phyloP scores from a whole-genome alignment of 306 rosid genomes.

The Chamaecrista fasciculata region DNA sequence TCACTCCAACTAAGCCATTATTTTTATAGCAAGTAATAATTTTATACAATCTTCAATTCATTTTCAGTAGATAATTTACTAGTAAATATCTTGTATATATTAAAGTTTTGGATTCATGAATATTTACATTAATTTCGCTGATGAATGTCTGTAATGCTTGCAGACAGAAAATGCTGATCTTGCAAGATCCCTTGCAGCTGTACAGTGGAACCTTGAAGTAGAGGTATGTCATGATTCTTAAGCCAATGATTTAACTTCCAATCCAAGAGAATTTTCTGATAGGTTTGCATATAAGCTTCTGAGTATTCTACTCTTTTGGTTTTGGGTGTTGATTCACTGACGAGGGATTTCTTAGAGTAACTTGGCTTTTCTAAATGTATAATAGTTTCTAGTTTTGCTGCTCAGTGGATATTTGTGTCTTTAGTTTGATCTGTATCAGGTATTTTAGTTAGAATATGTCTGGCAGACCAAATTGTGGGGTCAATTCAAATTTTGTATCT shows the following conservation, averaged over 20 bases:
- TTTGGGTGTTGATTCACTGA: not conserved
- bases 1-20: slow-evolving; percentile 15
- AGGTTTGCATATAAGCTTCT: not conserved
- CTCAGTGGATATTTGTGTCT: not conserved
- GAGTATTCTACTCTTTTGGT: not conserved
- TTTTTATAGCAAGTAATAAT: slow-evolving; percentile 8
- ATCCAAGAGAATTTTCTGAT: not conserved
- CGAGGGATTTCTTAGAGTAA: not conserved
- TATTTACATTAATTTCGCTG: slow-evolving; percentile 32
- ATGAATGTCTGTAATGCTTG: slow-evolving; percentile 50
- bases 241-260: slow-evolving; percentile 19
- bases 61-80: slow-evolving; percentile 18
- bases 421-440: not conserved
- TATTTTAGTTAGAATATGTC: not conserved
- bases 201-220: slow-evolving; percentile 84
- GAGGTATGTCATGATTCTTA: slow-evolving; percentile 67
- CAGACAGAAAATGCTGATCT: slow-evolving; percentile 94
- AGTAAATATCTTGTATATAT: not conserved
- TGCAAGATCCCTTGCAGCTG: slow-evolving; percentile 79
- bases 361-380: not conserved
- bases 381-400: not conserved
- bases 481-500: not conserved
- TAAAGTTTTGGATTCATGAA: slow-evolving; percentile 20
- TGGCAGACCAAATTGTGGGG: not conserved
- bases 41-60: not conserved